A percentile compares a stretch with the other conserved stretches of the same genome.
These are phyloP conservation scores for Polytrichum commune DNA, from an alignment of 225 moss, liverwort and hornwort genomes.

Conservation along the genomic window DNA sequence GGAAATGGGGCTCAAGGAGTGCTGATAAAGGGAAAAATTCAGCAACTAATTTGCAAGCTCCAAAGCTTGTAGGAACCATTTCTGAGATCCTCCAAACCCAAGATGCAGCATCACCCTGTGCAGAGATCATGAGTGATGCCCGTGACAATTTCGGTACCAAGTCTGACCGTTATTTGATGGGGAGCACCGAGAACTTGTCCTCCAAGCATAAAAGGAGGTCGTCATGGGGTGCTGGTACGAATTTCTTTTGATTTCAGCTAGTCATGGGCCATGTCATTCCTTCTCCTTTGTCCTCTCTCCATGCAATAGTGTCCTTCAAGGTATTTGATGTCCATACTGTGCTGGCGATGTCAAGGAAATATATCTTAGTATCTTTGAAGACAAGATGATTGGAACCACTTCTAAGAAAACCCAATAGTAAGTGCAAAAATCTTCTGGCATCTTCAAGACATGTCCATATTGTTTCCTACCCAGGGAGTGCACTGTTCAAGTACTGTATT, in stretches of 20 bases:
- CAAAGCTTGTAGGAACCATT: background rate
- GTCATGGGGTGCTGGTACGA: conserved; percentile 29
- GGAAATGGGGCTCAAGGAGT: conserved; percentile 32
- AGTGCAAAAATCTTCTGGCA: no score
- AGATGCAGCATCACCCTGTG: conserved; percentile 8
- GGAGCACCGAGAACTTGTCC: background rate
- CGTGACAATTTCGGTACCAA: conserved; percentile 11
- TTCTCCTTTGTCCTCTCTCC: no score
- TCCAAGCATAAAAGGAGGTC: conserved; percentile 25
- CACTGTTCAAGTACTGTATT: no score
- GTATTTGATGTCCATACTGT: no score
- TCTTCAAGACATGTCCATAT: no score
- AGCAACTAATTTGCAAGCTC: background rate
- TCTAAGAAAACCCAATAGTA: no score
- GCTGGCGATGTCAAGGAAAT: no score
- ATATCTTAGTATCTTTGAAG: no score
- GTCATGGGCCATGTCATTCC: no score
- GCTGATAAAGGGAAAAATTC: background rate
- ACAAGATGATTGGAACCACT: no score
- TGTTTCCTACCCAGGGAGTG: no score
- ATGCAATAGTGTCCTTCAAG: no score
- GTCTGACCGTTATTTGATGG: conserved; percentile 26
- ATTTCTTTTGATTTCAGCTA: background rate
- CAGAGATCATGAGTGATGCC: conserved; percentile 32
- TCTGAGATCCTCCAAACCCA: background rate